phyloP scores from a whole-genome alignment of 768 basidiomycete species.

The Hypholoma fasciculare region DNA sequence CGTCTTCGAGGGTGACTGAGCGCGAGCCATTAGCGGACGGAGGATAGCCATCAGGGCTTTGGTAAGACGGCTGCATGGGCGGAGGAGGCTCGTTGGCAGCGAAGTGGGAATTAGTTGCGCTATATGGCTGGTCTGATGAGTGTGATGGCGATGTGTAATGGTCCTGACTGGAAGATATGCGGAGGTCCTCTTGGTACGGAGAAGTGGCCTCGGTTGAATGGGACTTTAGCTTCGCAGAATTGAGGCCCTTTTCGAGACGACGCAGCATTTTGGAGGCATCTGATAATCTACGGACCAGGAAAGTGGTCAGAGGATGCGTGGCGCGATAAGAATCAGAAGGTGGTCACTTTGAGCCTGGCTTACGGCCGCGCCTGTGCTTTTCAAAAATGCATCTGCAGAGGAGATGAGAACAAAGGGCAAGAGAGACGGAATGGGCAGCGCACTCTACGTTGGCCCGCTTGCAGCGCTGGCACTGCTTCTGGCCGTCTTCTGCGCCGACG shows the following conservation, averaged over 20 bases:
- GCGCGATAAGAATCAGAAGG: slow-evolving; percentile 8
- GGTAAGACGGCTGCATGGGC: slow-evolving; percentile 36
- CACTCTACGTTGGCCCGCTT: slow-evolving; percentile 78
- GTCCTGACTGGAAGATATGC: slow-evolving; percentile 24
- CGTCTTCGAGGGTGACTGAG: slow-evolving; percentile 56
- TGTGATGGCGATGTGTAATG: slow-evolving; percentile 27
- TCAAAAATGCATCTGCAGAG: slow-evolving; percentile 74
- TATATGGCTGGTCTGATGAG: slow-evolving; percentile 32
- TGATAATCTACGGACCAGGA: slow-evolving; percentile 54
- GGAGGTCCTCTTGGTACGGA: slow-evolving; percentile 35
- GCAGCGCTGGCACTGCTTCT: slow-evolving; percentile 81
- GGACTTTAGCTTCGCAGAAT: slow-evolving; percentile 74
- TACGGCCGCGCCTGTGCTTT: slow-evolving; percentile 86
- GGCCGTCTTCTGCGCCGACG: slow-evolving; percentile 85
- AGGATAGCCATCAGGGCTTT: slow-evolving; percentile 32
- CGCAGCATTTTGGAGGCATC: slow-evolving; percentile 91
- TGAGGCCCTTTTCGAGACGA: slow-evolving; percentile 81
- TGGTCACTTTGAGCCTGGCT: slow-evolving; percentile 85
- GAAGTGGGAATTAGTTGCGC: slow-evolving; percentile 36
- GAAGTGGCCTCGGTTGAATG: slow-evolving; percentile 39
- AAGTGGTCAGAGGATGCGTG: slow-evolving; percentile 11
- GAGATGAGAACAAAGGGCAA: slow-evolving; percentile 4
- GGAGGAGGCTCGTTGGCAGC: slow-evolving; percentile 49
- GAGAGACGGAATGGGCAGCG: slow-evolving; percentile 25
- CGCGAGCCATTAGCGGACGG: slow-evolving; percentile 36